A percentile compares a stretch with the other conserved stretches of the same genome.
These are phyloP conservation scores for Fusarium algeriense DNA, from an alignment of 2,329 filamentous ascomycete genomes.

Conservation along the genomic window DNA sequence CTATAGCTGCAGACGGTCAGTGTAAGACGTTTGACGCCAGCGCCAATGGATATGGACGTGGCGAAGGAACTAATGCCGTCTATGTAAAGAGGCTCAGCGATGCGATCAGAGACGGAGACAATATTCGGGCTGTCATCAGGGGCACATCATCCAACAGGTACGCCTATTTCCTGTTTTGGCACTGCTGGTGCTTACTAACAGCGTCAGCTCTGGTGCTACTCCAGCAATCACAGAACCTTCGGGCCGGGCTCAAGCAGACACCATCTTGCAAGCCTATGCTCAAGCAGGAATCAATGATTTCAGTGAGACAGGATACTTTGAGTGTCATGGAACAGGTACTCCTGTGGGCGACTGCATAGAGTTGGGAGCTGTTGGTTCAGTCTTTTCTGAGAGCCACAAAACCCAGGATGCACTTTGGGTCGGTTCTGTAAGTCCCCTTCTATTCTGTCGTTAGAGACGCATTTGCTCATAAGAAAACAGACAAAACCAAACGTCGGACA, in stretches of 20 bases:
- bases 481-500: slow-evolving; percentile 48
- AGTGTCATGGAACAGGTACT: slow-evolving; percentile 51
- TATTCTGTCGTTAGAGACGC: not conserved
- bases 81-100: slow-evolving; percentile 66
- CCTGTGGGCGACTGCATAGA: slow-evolving; percentile 48
- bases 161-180: not conserved
- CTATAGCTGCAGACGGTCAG: slow-evolving; percentile 50
- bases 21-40: slow-evolving; percentile 62
- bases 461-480: not conserved
- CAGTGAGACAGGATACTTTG: slow-evolving; percentile 47
- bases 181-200: slow-evolving; percentile 45
- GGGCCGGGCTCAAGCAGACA: slow-evolving; percentile 55
- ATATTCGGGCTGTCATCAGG: slow-evolving; percentile 62
- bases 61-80: slow-evolving; percentile 67
- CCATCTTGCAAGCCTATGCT: slow-evolving; percentile 47
- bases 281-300: slow-evolving; percentile 38
- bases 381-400: slow-evolving; percentile 46
- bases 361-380: slow-evolving; percentile 49
- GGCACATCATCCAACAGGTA: slow-evolving; percentile 60
- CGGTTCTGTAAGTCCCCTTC: slow-evolving; percentile 57
- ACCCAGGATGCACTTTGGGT: slow-evolving; percentile 52
- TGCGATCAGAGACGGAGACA: slow-evolving; percentile 65
- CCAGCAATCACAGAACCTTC: slow-evolving; percentile 67
- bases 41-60: slow-evolving; percentile 66
- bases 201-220: slow-evolving; percentile 57